A percentile compares a stretch with the other conserved stretches of the same genome.
Conservation (phyloP, 148 eudicot species). For the Rhododendron vialii region DNA sequence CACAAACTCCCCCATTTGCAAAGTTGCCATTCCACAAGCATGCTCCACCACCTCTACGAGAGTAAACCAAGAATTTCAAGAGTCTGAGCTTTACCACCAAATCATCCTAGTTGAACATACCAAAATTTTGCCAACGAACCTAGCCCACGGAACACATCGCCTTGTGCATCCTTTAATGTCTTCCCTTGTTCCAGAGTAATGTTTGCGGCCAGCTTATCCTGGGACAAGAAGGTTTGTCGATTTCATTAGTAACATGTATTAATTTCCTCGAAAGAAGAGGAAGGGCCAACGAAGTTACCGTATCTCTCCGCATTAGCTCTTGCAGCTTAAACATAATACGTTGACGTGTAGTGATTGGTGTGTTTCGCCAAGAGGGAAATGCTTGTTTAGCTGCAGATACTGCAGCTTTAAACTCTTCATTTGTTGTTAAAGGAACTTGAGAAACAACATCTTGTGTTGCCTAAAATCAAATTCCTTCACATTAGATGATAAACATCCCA, state of each 20-base stretch:
- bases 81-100: constrained; percentile 2
- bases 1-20: constrained; percentile 93
- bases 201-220: constrained; percentile 91
- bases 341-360: constrained; percentile 88
- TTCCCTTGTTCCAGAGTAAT: constrained; percentile 98
- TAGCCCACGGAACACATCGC: constrained; percentile 96
- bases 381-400: constrained; percentile 92
- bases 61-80: not conserved
- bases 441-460: constrained; percentile 96
- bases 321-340: constrained; percentile 90
- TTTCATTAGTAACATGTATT: not conserved
- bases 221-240: constrained; percentile 15
- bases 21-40: constrained; percentile 94
- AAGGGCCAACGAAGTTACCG: constrained; percentile 35
- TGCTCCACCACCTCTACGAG: constrained; percentile 95
- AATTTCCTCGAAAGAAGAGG: not conserved
- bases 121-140: constrained; percentile 42
- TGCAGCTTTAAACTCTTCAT: constrained; percentile 86
- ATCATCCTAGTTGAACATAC: not conserved
- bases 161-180: constrained; percentile 95
- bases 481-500: not conserved
- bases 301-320: constrained; percentile 89
- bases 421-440: constrained; percentile 82
- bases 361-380: constrained; percentile 80
- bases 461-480: constrained; percentile 27